Conservation (phyloP, 331 rosid genomes). For the Quercus lobata region DNA sequence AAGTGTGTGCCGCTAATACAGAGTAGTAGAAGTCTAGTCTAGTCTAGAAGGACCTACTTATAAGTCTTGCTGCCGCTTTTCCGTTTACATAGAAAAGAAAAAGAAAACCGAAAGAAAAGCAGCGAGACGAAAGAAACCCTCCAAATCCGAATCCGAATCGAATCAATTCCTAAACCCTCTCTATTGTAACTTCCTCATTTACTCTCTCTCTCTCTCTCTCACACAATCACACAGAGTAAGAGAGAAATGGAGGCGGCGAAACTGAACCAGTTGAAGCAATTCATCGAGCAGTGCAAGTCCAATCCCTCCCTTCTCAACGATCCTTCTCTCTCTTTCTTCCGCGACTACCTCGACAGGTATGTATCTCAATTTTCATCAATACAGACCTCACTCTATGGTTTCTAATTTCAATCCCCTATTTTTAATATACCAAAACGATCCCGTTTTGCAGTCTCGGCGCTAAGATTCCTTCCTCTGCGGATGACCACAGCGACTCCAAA, state of each 20-base stretch:
- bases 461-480: slow-evolving; percentile 46
- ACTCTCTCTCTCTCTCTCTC: too few species aligned
- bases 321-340: slow-evolving; percentile 89
- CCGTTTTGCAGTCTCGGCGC: slow-evolving; percentile 56
- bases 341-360: slow-evolving; percentile 82
- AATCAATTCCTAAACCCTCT: background rate
- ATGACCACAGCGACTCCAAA: slow-evolving; percentile 30
- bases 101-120: background rate
- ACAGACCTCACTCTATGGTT: background rate
- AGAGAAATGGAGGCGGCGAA: slow-evolving; percentile 64
- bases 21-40: too few species aligned
- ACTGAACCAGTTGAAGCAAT: slow-evolving; percentile 58
- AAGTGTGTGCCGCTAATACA: too few species aligned
- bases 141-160: background rate
- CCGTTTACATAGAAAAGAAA: background rate
- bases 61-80: background rate
- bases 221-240: background rate
- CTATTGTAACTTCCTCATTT: too few species aligned
- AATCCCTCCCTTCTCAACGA: slow-evolving; percentile 67
- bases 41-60: slow-evolving; percentile 23
- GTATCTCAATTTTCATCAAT: background rate
- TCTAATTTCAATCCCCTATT: background rate
- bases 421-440: background rate
- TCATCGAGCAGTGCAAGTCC: slow-evolving; percentile 76
- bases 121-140: background rate